phyloP scores from a whole-genome alignment of 2,329 filamentous ascomycete genomes.

The Calonectria hongkongensis region DNA sequence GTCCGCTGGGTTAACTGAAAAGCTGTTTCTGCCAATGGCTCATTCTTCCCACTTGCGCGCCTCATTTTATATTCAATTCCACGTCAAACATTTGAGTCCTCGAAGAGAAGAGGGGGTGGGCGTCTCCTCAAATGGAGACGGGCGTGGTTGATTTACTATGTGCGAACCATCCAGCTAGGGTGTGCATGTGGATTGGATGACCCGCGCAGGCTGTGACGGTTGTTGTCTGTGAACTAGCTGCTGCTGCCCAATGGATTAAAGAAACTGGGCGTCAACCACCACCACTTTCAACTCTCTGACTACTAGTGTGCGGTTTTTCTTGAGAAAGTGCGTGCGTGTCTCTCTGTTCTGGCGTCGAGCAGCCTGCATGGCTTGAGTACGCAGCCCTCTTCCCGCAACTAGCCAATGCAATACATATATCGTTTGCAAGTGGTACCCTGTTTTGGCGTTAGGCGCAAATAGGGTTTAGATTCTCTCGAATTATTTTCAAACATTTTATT shows the following conservation, averaged over 20 bases:
- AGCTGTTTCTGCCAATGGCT: background rate
- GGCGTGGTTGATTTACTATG: constrained; percentile 6
- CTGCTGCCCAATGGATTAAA: constrained; percentile 49
- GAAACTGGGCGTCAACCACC: constrained; percentile 41
- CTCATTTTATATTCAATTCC: background rate
- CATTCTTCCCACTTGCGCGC: background rate
- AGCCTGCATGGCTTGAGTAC: background rate
- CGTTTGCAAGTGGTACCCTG: constrained; percentile 23
- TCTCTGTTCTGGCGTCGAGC: constrained; percentile 8
- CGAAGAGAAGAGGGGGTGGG: constrained; percentile 4
- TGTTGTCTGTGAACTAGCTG: constrained; percentile 51
- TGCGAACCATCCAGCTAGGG: constrained; percentile 4
- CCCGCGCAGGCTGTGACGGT: constrained; percentile 47
- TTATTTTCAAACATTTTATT: constrained; percentile 2
- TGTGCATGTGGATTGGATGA: constrained; percentile 23
- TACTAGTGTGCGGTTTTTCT: background rate
- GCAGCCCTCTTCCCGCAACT: constrained; percentile 4
- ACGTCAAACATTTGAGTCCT: background rate
- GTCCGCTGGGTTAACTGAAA: background rate
- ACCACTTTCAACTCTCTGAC: constrained; percentile 5
- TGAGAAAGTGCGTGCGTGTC: background rate
- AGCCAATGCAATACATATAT: constrained; percentile 8
- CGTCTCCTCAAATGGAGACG: background rate
- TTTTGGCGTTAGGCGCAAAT: constrained; percentile 14
- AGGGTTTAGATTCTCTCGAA: background rate